Evolutionary conservation across 495 filamentous ascomycete species (phyloP), one percentile per base, ranked within the genome.

Genomic region (Penicillium tannophilum): DNA sequence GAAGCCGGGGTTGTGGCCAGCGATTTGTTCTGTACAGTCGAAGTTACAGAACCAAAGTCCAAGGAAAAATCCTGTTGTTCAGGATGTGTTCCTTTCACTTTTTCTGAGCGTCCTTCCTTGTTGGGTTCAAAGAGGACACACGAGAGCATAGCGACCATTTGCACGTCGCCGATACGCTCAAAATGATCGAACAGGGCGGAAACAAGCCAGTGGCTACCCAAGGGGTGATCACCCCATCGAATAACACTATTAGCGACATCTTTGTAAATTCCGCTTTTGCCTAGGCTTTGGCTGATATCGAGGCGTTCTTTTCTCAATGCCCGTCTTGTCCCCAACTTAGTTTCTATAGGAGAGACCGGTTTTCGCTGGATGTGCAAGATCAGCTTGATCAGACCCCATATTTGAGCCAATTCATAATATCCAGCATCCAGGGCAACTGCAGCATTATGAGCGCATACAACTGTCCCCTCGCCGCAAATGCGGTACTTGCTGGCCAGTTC

Each of bases 141-240:
- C 1, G 92, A 88, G 12, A 97, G 82, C 93, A 97, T 96, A 35
- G 92, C 93, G 17, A 97, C 79, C 93, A 96, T 97, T 70, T 97
- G 93, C 3, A 93, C 76, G 67, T 97, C 92, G 2, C 86, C 91
- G 30, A 87, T 77, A 39, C 76, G 81, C 67, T 96, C 91, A 60
- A 90, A 97, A 68, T 96, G 83, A 14, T 84, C 80, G 64, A 96
- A 92, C 16, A 76, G 67, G 12, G 68, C 72, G 28, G 72, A 76
- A 3, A 97, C 87, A 35, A 97, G 78, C 78, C 86, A 88, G 41
- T 80, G 78, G n/a, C 82, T 76, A 14, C 87, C 92, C 19, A 97
- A 78, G 1, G 92, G 89, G 75, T 93, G 90, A 48, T 84, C 72
- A 17, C 90, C 93, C 93, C 93, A 97, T 78, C 89, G 90, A 43